phyloP scores from a whole-genome alignment of 2,329 filamentous ascomycete species.

The Mariannaea elegans region DNA sequence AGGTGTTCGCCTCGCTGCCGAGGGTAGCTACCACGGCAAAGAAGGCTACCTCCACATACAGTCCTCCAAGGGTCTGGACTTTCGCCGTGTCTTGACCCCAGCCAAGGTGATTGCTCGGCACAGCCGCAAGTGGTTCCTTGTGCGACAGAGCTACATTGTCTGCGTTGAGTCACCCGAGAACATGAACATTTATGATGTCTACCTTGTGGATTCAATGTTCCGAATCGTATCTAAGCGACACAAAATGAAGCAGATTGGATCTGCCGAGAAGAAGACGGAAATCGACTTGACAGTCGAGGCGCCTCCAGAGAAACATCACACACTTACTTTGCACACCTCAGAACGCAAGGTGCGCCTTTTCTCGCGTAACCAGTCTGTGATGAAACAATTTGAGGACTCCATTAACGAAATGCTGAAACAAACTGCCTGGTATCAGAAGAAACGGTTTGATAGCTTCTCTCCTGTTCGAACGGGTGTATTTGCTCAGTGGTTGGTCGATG shows the following conservation, averaged over 20 bases:
- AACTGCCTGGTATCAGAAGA: conserved; percentile 83
- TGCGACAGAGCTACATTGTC: conserved; percentile 97
- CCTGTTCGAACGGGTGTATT: conserved; percentile 87
- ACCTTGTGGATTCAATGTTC: conserved; percentile 93
- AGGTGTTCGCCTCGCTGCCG: conserved; percentile 90
- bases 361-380: conserved; percentile 87
- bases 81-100: conserved; percentile 81
- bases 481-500: conserved; percentile 96
- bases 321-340: conserved; percentile 86
- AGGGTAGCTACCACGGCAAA: conserved; percentile 97
- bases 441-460: conserved; percentile 93
- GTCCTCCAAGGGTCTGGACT: conserved; percentile 88
- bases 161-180: conserved; percentile 99
- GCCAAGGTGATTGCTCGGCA: conserved; percentile 82
- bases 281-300: conserved; percentile 53
- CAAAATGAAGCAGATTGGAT: conserved; percentile 59
- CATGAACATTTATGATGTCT: conserved; percentile 99
- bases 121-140: conserved; percentile 95
- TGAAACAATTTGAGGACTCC: conserved; percentile 93
- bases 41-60: conserved; percentile 94
- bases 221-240: conserved; percentile 78
- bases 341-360: conserved; percentile 92
- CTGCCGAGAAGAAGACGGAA: conserved; percentile 68
- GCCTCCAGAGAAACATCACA: conserved; percentile 73
- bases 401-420: conserved; percentile 85